Base-by-base conservation (phyloP, 805 yeast genomes). In the Teunomyces tritomae region DNA sequence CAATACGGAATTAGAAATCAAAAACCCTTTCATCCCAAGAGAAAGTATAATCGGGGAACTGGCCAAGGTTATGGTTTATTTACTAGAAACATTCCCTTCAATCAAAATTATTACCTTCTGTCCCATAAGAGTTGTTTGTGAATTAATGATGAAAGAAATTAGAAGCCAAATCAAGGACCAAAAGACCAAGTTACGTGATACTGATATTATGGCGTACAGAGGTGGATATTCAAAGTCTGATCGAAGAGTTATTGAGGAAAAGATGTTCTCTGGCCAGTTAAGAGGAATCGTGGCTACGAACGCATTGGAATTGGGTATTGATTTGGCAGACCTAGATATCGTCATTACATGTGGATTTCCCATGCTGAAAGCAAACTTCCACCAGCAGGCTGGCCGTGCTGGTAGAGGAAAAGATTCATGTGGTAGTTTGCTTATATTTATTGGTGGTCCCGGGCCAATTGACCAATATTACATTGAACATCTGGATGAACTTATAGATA, bases 381-480 rank as follows among this genome's bases (percentile, higher is more conserved):
- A 91, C 57, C 99, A 94, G 66, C 99, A 94, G 61, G 85, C 94
- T 71, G 99, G 99, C 32, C 77, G 99, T 59, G 98, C 97, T 0
- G 99, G 99, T 13, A 76, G 99, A 63, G 82, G 96, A 54, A 80
- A 78, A 45, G 45, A 57, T 30, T 60, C 76, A 8, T 79, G 79
- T 46, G 97, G 94, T 42, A 89, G 97, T 3, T 67, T 94, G 59
- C 92, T 97, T 0, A 69, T 94, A 3, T 82, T 87, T 45, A 88
- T 94, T 9, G 94, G 91, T 1, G 86, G 94, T 32, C 80, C 83
- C 24, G 83, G 84, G 11, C 96, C 97, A 0, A 81, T 89, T 1
- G 96, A 92, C 64, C 96, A 89, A 57, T 84, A 86, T 61, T 92
- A 85, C 61, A 82, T 88, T 68, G 74, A 76, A 6, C 81, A 88